phyloP scores from a whole-genome alignment of 768 basidiomycete genomes.

The Pleurotus giganteus region DNA sequence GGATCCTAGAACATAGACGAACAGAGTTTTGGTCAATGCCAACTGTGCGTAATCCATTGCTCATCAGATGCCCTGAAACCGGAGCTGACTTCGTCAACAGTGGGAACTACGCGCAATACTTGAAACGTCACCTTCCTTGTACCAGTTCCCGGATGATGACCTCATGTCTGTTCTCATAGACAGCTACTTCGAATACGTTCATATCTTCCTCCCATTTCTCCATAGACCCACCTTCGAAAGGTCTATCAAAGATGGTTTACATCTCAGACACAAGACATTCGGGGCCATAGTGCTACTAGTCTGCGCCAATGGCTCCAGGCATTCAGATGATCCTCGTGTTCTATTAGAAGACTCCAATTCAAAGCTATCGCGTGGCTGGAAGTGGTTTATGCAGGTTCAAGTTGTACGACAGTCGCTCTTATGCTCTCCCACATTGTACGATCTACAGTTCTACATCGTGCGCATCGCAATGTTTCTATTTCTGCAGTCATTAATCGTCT shows the following conservation, averaged over 20 bases:
- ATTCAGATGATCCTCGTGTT: constrained; percentile 60
- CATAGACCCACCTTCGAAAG: constrained; percentile 70
- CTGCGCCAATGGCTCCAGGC: constrained; percentile 24
- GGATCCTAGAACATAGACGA: constrained; percentile 31
- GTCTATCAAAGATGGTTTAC: constrained; percentile 45
- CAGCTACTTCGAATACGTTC: constrained; percentile 60
- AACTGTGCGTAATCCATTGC: constrained; percentile 29
- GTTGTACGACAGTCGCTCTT: constrained; percentile 58
- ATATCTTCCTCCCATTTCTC: constrained; percentile 61
- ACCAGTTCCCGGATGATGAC: constrained; percentile 50
- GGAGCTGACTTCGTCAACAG: constrained; percentile 23
- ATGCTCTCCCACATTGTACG: constrained; percentile 59
- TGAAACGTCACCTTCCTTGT: constrained; percentile 22
- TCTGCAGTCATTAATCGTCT: not conserved
- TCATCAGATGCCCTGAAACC: not conserved
- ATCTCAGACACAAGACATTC: constrained; percentile 48
- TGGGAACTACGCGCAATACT: constrained; percentile 27
- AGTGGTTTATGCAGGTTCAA: constrained; percentile 65
- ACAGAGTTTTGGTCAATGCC: constrained; percentile 50
- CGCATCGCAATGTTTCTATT: constrained; percentile 16
- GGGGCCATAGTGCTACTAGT: constrained; percentile 48
- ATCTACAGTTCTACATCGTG: constrained; percentile 70
- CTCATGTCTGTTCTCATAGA: constrained; percentile 55
- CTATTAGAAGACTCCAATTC: constrained; percentile 37
- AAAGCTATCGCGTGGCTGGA: constrained; percentile 53